Evolutionary conservation across 257 asterid genomes (phyloP).

Genomic region (Anisodus tanguticus): DNA sequence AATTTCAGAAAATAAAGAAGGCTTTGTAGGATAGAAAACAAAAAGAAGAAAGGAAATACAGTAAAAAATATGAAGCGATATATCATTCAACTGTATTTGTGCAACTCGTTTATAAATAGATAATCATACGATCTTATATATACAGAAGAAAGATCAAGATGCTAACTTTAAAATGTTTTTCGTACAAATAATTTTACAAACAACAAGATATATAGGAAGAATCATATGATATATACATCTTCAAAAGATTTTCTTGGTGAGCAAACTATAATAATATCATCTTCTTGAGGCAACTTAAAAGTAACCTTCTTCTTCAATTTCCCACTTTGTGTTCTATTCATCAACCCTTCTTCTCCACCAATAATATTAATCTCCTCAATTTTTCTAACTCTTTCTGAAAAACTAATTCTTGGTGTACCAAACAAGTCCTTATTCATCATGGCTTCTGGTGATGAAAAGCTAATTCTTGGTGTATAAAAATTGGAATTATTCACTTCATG

Average conservation of each 20-base stretch:
- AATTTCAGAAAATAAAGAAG: too few species aligned
- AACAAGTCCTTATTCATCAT: constrained; percentile 17
- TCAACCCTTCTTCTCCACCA: constrained; percentile 15
- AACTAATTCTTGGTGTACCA: constrained; percentile 41
- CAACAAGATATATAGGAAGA: not conserved
- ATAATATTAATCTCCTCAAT: constrained; percentile 20
- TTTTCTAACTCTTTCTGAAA: constrained; percentile 38
- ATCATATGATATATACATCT: not conserved
- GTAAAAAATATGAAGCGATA: too few species aligned
- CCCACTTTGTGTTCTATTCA: constrained; percentile 15
- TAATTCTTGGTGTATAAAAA: constrained; percentile 32
- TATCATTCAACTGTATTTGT: too few species aligned
- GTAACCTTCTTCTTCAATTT: constrained; percentile 42
- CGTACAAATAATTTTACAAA: not conserved
- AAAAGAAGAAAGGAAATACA: too few species aligned
- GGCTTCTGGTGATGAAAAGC: constrained; percentile 41
- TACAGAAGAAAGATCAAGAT: not conserved
- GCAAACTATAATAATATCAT: constrained; percentile 36
- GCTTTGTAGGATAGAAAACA: too few species aligned
- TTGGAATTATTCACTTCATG: constrained; percentile 15
- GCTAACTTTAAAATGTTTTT: not conserved
- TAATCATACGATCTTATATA: too few species aligned
- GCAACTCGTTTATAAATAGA: too few species aligned
- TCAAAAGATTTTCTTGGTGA: constrained; percentile 35
- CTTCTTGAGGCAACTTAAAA: constrained; percentile 45